phyloP scores from a whole-genome alignment of 2,329 filamentous ascomycete genomes.

The Teratosphaeria nubilosa region DNA sequence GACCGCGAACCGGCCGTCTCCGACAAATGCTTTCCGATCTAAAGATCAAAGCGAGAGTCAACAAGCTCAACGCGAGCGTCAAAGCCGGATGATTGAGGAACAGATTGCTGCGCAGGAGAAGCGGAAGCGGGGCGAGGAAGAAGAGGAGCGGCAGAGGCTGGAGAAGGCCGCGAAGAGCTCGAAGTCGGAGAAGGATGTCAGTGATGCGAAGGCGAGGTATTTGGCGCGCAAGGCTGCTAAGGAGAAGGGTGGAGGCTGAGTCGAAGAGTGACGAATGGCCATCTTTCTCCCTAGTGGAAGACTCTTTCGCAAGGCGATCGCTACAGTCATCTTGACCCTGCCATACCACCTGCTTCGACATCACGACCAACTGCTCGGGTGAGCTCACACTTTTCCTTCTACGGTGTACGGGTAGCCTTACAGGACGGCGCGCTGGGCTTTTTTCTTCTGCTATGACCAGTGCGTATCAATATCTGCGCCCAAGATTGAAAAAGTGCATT shows the following conservation, averaged over 20 bases:
- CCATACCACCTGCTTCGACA: not conserved
- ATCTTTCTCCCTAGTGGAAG: not conserved
- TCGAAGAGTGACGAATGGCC: not conserved
- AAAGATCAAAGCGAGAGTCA: conserved; percentile 28
- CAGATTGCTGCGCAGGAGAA: conserved; percentile 67
- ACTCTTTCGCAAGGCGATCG: no score
- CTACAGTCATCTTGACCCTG: not conserved
- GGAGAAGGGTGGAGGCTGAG: conserved; percentile 34
- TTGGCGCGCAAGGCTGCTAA: conserved; percentile 66
- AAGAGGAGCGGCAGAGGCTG: conserved; percentile 52
- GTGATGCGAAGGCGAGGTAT: conserved; percentile 69
- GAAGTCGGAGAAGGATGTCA: conserved; percentile 68
- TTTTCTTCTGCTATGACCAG: conserved; percentile 15
- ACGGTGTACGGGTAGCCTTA: conserved; percentile 8
- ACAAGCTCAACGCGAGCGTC: conserved; percentile 61
- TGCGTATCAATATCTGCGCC: conserved; percentile 23
- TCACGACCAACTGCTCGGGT: not conserved
- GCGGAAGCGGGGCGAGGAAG: conserved; percentile 57
- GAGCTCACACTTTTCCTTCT: not conserved
- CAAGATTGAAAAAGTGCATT: conserved; percentile 18
- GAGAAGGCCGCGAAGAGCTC: conserved; percentile 62
- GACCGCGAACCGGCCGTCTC: conserved; percentile 15
- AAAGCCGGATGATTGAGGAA: conserved; percentile 68
- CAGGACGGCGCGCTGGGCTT: conserved; percentile 23
- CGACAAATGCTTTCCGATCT: conserved; percentile 22